Evolutionary conservation across 2,329 filamentous ascomycete genomes (phyloP), one percentile per base, ranked within the genome.

Genomic region (Fusarium guadeloupense): DNA sequence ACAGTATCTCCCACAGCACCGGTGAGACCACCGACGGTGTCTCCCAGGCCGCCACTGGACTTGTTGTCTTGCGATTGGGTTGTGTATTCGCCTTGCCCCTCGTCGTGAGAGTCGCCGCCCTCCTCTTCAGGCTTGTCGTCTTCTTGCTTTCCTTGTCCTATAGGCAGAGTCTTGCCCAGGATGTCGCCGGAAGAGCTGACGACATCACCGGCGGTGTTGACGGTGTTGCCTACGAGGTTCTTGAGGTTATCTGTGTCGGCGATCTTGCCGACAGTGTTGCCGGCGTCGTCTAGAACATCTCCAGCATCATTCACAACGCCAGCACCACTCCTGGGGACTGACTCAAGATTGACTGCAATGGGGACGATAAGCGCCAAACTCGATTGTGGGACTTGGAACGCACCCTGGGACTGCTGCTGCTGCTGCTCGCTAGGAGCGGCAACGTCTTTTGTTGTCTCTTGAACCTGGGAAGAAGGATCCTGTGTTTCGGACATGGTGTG

Each of bases 221-320:
- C 76, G 31, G 74, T 73, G 62, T 75, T 78, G 31, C 79, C 80
- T 33, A 74, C 69, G 10, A 82, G 71, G 28, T 78, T 75, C 46
- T 76, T 72, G 25, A 76, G 63, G 37, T 81, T 75, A 43, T 70
- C 58, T 19, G 76, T 74, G 35, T 78, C 75, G 45, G 72, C 71
- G 51, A 82, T 71, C 56, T 71, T 78, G 48, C 79, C 80, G 35
- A 82, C 67, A 9, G 71, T 72, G 45, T 80, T 79, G 45, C 78
- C 80, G 10, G 76, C 66, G 10, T 77, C 70, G 52, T 82, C 78
- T 31, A 82, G 69, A 16, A 81, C 76, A 14, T 81, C 78, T 14
- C 80, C 80, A 19, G 71, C 66, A 55, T 80, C 77, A 67, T 76
- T 78, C 45, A 82, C 80, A 42, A 76, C 72, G 30, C 77, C 75